Base-by-base conservation (phyloP, 192 early-diverging fungal genomes). In the Umbelopsis ramanniana region DNA sequence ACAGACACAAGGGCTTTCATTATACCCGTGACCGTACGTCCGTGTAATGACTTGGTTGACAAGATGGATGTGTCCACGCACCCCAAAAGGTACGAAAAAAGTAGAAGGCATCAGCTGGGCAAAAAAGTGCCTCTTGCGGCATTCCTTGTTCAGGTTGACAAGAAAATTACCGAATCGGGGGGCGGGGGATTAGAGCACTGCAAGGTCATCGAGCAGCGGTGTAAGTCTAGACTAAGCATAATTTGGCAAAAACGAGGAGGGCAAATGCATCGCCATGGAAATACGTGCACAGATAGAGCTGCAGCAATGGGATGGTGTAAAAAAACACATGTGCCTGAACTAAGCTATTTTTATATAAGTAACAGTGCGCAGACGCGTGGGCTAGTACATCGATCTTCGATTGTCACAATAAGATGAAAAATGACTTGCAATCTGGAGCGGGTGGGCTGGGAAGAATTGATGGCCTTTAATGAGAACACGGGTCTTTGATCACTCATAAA, bases 11-110 rank as follows among this genome's bases (percentile, higher is more conserved):
- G 57, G 57, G 1, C 33, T 17, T 14, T 17, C 12, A 3, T 26
- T 29, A 50, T 63, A 63, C 57, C 57, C 57, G 29, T 63, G 57
- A 63, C 57, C 29, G 4, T 37, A 37, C 10, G 57, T 63, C 57
- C 26, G 57, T 63, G 57, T 63, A 26, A 8, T 19, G 33, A 37
- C 26, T 10, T 22, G 26, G 57, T 63, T 63, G 57, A 63, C 57
- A 63, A 63, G 57, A 29, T 63, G 57, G 33, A 63, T 63, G 21
- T 26, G 33, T 26, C 23, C 6, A 54, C 53, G 4, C 40, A 43
- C 6, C 40, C 40, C 40, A 7, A 7, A 43, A 6, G 17, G 48
- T 2, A 38, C 10, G 19, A 63, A 63, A 63, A 55, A 52, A 22
- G 53, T 63, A 29, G 12, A 26, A 26, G 54, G 26, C 22, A 63